These are phyloP conservation scores for Metschnikowia noctiluminum DNA, from an alignment of 805 yeast species.

Conservation along the genomic window DNA sequence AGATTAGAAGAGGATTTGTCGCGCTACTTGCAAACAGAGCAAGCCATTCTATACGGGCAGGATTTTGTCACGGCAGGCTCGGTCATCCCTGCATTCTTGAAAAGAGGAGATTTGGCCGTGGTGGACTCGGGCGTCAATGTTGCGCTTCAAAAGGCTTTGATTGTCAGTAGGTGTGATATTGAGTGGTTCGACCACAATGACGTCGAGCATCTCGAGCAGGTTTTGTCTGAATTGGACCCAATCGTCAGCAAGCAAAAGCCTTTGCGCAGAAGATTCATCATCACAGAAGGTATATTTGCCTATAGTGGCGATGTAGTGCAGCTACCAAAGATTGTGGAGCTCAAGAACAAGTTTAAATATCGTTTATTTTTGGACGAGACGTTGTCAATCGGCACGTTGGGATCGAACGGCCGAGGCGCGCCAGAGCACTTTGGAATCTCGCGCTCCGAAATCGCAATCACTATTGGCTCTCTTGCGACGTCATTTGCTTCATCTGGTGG, in stretches of 20 bases:
- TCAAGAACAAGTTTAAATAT: conserved; percentile 79
- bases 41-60: conserved; percentile 86
- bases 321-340: conserved; percentile 61
- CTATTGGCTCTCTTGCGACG: conserved; percentile 81
- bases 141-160: conserved; percentile 82
- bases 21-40: conserved; percentile 69
- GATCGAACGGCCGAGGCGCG: conserved; percentile 80
- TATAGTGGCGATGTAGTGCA: conserved; percentile 78
- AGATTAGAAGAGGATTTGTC: conserved; percentile 75
- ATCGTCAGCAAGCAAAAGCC: conserved; percentile 65
- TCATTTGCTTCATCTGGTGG: conserved; percentile 89
- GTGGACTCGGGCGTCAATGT: conserved; percentile 78
- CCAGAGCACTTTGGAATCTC: conserved; percentile 69
- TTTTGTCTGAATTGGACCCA: conserved; percentile 58
- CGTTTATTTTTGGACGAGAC: conserved; percentile 87
- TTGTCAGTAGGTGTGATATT: conserved; percentile 81
- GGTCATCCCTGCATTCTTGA: conserved; percentile 88
- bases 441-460: conserved; percentile 74
- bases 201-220: conserved; percentile 71
- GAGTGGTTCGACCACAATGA: conserved; percentile 87
- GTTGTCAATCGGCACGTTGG: conserved; percentile 81
- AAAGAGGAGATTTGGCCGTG: conserved; percentile 89
- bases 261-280: conserved; percentile 82
- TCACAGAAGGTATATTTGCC: conserved; percentile 87
- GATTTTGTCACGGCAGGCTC: conserved; percentile 84